Conservation (phyloP, 2,329 filamentous ascomycete genomes). For the Chaetomium strumarium region DNA sequence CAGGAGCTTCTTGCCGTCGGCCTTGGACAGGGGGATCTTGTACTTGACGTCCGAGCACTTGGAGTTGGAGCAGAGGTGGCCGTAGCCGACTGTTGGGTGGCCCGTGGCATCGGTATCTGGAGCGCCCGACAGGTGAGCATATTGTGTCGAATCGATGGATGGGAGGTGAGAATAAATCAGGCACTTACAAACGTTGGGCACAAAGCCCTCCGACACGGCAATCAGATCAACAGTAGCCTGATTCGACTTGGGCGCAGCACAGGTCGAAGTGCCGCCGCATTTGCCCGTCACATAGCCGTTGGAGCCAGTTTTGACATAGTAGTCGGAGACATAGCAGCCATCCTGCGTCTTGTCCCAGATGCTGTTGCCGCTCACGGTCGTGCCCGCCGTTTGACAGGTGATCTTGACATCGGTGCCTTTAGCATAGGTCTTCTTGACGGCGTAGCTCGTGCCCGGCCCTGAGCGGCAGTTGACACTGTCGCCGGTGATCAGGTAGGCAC, state of each 20-base stretch:
- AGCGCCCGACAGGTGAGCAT: neutral
- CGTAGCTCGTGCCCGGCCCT: conserved; percentile 18
- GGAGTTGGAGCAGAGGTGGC: conserved; percentile 40
- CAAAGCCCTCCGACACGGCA: conserved; percentile 16
- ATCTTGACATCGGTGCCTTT: conserved; percentile 19
- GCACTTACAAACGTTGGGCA: conserved; percentile 13
- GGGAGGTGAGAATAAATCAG: neutral
- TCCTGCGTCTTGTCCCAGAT: conserved; percentile 21
- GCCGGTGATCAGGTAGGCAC: conserved; percentile 17
- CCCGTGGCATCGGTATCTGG: conserved; percentile 37
- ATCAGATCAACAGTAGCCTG: conserved; percentile 18
- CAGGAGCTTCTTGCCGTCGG: conserved; percentile 37
- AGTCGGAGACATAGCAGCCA: conserved; percentile 21
- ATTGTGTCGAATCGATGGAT: too few relatives aligned
- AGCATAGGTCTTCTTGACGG: conserved; percentile 20
- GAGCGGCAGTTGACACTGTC: conserved; percentile 17
- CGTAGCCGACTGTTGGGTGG: conserved; percentile 45
- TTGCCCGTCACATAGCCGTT: conserved; percentile 15
- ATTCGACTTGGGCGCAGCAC: conserved; percentile 15
- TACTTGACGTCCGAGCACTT: conserved; percentile 42
- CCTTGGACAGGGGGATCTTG: conserved; percentile 38
- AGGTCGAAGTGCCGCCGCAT: conserved; percentile 9
- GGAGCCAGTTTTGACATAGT: conserved; percentile 19
- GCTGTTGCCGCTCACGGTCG: conserved; percentile 15
- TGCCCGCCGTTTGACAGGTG: conserved; percentile 16